Evolutionary conservation across 495 filamentous ascomycete species (phyloP).

Genomic region (Penicillium cinerascens): DNA sequence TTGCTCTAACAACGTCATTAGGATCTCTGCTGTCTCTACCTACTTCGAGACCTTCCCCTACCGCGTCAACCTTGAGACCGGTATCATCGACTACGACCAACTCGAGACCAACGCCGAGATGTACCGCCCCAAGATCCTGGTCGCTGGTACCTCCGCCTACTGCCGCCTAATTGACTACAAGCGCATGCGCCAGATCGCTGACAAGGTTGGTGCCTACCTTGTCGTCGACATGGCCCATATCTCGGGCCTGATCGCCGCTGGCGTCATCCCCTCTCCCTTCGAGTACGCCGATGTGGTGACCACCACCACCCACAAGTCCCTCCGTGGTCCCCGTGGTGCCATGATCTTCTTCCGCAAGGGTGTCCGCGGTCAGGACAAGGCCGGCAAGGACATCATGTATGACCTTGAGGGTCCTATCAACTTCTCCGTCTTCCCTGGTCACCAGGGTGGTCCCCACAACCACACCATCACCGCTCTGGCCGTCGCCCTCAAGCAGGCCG

Average conservation of each 20-base stretch:
- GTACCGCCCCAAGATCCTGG: constrained; percentile 92
- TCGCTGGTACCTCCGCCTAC: constrained; percentile 98
- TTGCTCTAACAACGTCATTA: constrained; percentile 24
- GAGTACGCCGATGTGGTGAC: constrained; percentile 94
- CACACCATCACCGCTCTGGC: constrained; percentile 99
- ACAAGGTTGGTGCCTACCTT: constrained; percentile 91
- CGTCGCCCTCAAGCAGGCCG: constrained; percentile 93
- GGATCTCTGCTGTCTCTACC: constrained; percentile 88
- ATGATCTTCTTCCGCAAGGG: constrained; percentile 99
- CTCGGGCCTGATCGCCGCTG: constrained; percentile 89
- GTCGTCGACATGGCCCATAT: constrained; percentile 99
- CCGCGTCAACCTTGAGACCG: constrained; percentile 84
- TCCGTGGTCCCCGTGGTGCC: constrained; percentile 95
- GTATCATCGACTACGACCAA: constrained; percentile 94
- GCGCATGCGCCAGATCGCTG: constrained; percentile 94
- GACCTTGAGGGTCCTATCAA: constrained; percentile 97
- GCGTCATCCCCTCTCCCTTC: constrained; percentile 94
- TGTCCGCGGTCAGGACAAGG: constrained; percentile 85
- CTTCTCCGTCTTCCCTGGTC: constrained; percentile 98
- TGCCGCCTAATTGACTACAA: constrained; percentile 97
- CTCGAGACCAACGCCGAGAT: constrained; percentile 89
- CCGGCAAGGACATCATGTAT: constrained; percentile 84
- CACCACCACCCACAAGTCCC: constrained; percentile 99
- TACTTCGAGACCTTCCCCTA: constrained; percentile 97
- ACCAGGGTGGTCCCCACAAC: constrained; percentile 99